These are phyloP conservation scores for Hygrophorus russula DNA, from an alignment of 768 basidiomycete genomes.

Conservation along the genomic window DNA sequence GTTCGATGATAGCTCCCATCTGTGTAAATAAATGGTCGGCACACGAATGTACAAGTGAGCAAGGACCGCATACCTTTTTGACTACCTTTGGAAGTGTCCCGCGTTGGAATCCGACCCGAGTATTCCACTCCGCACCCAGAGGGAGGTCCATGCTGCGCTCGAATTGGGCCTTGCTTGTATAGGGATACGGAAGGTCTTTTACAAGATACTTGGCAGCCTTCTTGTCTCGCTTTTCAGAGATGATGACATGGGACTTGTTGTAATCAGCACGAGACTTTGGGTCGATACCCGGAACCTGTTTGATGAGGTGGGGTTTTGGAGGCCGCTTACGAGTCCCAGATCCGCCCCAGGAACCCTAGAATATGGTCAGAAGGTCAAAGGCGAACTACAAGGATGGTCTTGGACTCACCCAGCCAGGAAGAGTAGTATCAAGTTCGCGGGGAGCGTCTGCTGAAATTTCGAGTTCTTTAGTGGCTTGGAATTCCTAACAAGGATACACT, in stretches of 20 bases:
- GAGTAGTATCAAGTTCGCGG: slow-evolving; percentile 73
- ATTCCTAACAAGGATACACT: slow-evolving; percentile 42
- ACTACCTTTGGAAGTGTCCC: slow-evolving; percentile 78
- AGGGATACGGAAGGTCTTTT: slow-evolving; percentile 90
- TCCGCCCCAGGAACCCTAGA: slow-evolving; percentile 88
- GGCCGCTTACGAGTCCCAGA: slow-evolving; percentile 48
- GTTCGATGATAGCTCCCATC: slow-evolving; percentile 65
- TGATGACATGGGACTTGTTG: slow-evolving; percentile 80
- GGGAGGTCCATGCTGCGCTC: slow-evolving; percentile 76
- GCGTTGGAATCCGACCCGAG: slow-evolving; percentile 71
- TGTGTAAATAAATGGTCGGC: slow-evolving; percentile 14
- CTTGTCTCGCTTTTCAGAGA: slow-evolving; percentile 92
- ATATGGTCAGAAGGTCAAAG: background rate
- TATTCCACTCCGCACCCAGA: slow-evolving; percentile 90
- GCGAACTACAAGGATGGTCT: slow-evolving; percentile 1
- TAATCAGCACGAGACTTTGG: slow-evolving; percentile 75
- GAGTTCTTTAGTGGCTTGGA: slow-evolving; percentile 70
- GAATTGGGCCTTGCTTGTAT: slow-evolving; percentile 88
- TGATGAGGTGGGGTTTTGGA: slow-evolving; percentile 64
- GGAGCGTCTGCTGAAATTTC: slow-evolving; percentile 88
- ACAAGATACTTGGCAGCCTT: slow-evolving; percentile 85
- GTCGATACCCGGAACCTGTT: slow-evolving; percentile 73
- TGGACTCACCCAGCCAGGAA: slow-evolving; percentile 84
- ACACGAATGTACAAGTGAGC: slow-evolving; percentile 2
- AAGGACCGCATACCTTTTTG: slow-evolving; percentile 55